Conservation (phyloP, 495 filamentous ascomycete species). For the Echria macrotheca region DNA sequence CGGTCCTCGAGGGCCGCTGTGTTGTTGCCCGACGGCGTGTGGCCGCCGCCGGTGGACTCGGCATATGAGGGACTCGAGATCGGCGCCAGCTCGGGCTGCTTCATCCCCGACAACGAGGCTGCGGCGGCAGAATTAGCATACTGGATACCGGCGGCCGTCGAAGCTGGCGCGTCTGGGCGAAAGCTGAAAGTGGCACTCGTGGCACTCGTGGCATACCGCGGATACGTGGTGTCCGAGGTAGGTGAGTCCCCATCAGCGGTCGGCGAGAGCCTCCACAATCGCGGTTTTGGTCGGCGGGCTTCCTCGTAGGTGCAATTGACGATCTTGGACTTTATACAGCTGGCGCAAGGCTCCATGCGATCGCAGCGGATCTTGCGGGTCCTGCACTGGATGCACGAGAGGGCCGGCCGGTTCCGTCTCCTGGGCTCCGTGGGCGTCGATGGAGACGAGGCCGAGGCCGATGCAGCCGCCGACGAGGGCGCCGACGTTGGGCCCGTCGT, state of each 20-base stretch:
- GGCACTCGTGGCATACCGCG: constrained; percentile 5
- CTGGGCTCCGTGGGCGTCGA: constrained; percentile 18
- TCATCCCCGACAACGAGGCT: constrained; percentile 8
- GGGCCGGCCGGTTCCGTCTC: constrained; percentile 39
- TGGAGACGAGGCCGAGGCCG: constrained; percentile 9
- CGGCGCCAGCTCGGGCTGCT: constrained; percentile 12
- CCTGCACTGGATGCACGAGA: constrained; percentile 49
- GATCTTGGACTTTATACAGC: constrained; percentile 43
- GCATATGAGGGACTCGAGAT: constrained; percentile 10
- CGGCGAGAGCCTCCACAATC: constrained; percentile 27
- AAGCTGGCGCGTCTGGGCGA: background rate
- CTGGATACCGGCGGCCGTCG: constrained; percentile 4
- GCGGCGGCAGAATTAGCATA: constrained; percentile 13
- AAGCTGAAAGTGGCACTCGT: constrained; percentile 4
- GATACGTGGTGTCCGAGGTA: constrained; percentile 9
- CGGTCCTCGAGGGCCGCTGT: constrained; percentile 18
- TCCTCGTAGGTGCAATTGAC: constrained; percentile 42
- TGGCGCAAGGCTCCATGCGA: constrained; percentile 44
- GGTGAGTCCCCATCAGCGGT: constrained; percentile 15
- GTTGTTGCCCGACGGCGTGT: constrained; percentile 3
- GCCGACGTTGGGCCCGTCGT: constrained; percentile 7
- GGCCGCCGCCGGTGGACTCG: background rate
- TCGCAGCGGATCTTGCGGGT: constrained; percentile 55
- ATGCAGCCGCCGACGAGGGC: constrained; percentile 2
- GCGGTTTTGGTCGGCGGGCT: constrained; percentile 28